Evolutionary conservation across 2,329 filamentous ascomycete genomes (phyloP).

Genomic region (Calonectria montana): DNA sequence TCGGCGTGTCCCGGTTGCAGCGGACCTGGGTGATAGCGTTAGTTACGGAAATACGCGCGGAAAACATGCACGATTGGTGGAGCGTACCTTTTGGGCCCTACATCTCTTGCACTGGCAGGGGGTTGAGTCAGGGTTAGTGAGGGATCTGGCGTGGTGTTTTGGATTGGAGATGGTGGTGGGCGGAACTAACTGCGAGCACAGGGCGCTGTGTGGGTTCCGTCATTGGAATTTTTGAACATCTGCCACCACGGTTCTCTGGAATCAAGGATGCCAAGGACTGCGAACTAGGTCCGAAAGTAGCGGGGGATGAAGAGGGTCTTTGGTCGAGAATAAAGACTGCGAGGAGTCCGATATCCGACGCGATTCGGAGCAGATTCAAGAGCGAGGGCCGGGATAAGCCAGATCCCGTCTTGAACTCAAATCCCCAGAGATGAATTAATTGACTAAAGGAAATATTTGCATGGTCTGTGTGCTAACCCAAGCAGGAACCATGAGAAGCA

Average conservation of each 20-base stretch:
- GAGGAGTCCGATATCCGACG: conserved; percentile 1
- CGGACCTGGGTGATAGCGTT: background rate
- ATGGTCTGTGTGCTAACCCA: background rate
- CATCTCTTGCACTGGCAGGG: background rate
- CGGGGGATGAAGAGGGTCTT: background rate
- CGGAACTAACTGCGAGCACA: background rate
- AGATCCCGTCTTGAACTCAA: background rate
- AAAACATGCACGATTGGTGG: background rate
- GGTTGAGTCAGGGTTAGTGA: background rate
- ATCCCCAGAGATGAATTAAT: background rate
- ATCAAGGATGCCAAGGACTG: background rate
- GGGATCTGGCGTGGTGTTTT: background rate
- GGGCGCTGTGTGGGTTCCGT: background rate
- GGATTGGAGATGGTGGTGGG: background rate
- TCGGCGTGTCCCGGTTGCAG: background rate
- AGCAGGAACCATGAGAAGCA: background rate
- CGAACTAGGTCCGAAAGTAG: background rate
- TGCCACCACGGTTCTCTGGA: background rate
- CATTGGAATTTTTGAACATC: background rate
- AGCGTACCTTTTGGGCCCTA: background rate
- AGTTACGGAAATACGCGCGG: background rate
- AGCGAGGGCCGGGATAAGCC: background rate
- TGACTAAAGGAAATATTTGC: background rate
- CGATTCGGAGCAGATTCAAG: background rate
- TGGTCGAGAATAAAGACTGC: conserved; percentile 2